phyloP scores from a whole-genome alignment of 2,329 filamentous ascomycete genomes.

The Claviceps citrina region DNA sequence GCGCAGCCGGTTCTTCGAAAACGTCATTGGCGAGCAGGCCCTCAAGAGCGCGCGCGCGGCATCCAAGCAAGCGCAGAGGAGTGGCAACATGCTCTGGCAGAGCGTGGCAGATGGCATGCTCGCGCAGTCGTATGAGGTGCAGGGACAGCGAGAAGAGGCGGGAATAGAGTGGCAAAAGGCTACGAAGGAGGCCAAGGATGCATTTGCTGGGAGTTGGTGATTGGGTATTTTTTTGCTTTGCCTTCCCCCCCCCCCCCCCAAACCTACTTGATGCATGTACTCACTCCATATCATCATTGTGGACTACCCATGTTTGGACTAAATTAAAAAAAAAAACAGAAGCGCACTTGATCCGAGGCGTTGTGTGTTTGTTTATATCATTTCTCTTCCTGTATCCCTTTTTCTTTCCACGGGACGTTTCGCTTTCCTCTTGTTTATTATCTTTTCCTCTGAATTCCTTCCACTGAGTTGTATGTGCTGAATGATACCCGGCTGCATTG shows the following conservation, averaged over 20 bases:
- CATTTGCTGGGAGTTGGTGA: constrained; percentile 23
- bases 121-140: constrained; percentile 56
- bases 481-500: no score
- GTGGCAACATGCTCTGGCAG: constrained; percentile 60
- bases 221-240: constrained; percentile 3
- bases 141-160: constrained; percentile 42
- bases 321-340: no score
- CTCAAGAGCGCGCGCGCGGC: constrained; percentile 61
- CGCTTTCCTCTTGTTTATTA: no score
- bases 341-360: no score
- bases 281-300: no score
- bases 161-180: constrained; percentile 25
- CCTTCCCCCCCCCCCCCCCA: not conserved
- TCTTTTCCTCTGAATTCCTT: no score
- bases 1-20: constrained; percentile 67
- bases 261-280: no score
- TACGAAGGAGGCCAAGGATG: constrained; percentile 26
- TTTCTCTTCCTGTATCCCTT: no score
- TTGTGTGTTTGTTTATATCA: no score
- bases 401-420: no score
- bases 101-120: constrained; percentile 70
- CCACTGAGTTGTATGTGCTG: no score
- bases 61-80: constrained; percentile 50
- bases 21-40: constrained; percentile 66
- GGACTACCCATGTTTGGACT: no score